Evolutionary conservation across 1,139 yeast species (phyloP), one percentile per base, ranked within the genome.

Genomic region (Pichia sp.): DNA sequence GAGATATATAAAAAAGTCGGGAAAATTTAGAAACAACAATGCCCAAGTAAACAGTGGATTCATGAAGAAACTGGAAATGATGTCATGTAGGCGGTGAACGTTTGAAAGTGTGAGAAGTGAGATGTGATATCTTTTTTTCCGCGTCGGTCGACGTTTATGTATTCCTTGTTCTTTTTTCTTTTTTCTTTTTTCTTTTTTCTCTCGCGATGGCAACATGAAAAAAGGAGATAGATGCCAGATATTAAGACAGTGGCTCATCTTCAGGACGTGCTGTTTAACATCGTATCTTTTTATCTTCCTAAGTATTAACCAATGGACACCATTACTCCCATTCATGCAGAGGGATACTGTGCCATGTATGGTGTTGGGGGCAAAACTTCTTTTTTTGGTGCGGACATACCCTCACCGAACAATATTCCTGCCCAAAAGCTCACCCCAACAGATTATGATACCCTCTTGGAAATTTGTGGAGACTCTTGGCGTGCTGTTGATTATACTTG

Each of bases 381-480:
- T 2, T 66, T 87, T 25, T 90, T 91, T 69, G 97, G 97, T 0
- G 69, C 80, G 9, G 81, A 80, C 44, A 71, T 91, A 46, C 98
- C 98, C 0, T 88, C 96, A 65, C 84, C 90, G 0, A 76, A 76
- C 28, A 75, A 79, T 54, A 63, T 62, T 30, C 81, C 83, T 3
- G 70, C 79, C 16, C 65, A 62, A 0, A 42, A 44, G 18, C 48
- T 60, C 3, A 47, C 61, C 3, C 28, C 49, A 4, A 77, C 74
- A 19, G 76, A 84, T 5, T 61, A 74, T 27, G 67, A 72, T 3
- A 67, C 78, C 31, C 70, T 93, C 43, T 70, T 74, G 1, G 74
- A 73, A 3, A 69, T 90, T 0, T 93, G 98, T 70, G 97, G 98
- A 2, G 75, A 72, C 1, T 77, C 77, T 41, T 87, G 88, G 78